Evolutionary conservation across 306 rosid species (phyloP).

Genomic region (Pyrus betulifolia): DNA sequence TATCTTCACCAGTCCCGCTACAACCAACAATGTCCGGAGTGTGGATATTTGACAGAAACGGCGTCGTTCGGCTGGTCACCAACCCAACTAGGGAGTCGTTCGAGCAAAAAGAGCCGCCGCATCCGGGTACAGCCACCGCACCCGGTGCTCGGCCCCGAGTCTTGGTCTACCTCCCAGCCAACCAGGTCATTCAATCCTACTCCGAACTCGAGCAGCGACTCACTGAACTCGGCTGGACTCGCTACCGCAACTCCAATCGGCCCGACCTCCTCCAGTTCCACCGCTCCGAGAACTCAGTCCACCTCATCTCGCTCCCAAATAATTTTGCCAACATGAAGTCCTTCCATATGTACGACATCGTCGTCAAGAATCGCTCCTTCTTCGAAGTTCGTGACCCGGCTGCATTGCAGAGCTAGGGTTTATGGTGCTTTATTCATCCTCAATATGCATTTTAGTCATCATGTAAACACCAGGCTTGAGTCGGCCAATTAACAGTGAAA

Average conservation of each 20-base stretch:
- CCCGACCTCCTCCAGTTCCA: slow-evolving; percentile 67
- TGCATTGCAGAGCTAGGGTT: background rate
- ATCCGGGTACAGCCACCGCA: slow-evolving; percentile 61
- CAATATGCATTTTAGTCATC: background rate
- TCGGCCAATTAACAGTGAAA: background rate
- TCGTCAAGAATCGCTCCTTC: slow-evolving; percentile 59
- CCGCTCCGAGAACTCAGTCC: slow-evolving; percentile 48
- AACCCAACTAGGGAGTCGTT: slow-evolving; percentile 83
- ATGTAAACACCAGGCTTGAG: background rate
- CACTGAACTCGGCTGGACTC: slow-evolving; percentile 73
- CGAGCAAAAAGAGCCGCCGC: slow-evolving; percentile 43
- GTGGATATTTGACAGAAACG: slow-evolving; percentile 88
- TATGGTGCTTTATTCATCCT: background rate
- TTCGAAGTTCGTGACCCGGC: slow-evolving; percentile 65
- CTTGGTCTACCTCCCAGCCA: slow-evolving; percentile 56
- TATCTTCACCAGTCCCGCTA: background rate
- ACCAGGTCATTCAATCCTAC: slow-evolving; percentile 54
- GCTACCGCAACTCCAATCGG: slow-evolving; percentile 31
- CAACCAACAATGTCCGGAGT: slow-evolving; percentile 65
- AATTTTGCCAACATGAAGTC: slow-evolving; percentile 41
- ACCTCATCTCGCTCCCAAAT: slow-evolving; percentile 63
- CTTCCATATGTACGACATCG: slow-evolving; percentile 72
- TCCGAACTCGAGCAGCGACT: slow-evolving; percentile 62
- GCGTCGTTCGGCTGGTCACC: slow-evolving; percentile 57
- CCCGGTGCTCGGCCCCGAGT: slow-evolving; percentile 81